A percentile compares a stretch with the other conserved stretches of the same genome.
Conservation (phyloP, 75 land plant species). For the Cryptomeria japonica region DNA sequence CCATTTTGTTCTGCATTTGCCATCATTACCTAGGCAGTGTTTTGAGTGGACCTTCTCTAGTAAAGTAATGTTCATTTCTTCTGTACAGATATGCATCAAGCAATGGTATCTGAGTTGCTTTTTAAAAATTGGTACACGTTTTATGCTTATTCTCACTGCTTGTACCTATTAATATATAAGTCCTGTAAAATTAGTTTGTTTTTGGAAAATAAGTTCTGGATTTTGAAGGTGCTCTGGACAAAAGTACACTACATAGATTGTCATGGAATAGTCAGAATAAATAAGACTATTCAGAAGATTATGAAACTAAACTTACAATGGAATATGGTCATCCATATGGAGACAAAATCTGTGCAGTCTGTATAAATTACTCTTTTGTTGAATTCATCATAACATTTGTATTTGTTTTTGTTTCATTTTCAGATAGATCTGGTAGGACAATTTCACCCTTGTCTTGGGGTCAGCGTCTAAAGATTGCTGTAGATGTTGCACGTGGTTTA, state of each 20-base stretch:
- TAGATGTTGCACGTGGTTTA: slow-evolving; percentile 91
- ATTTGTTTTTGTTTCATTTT: not conserved
- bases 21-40: not conserved
- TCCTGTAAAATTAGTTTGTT: not conserved
- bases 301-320: not conserved
- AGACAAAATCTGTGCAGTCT: not conserved
- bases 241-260: not conserved
- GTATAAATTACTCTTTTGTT: not conserved
- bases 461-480: slow-evolving; percentile 85
- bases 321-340: not conserved
- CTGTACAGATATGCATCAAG: not conserved
- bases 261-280: not conserved
- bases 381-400: not conserved
- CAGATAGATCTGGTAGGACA: slow-evolving; percentile 80
- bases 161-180: not conserved
- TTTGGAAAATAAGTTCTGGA: not conserved
- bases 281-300: not conserved
- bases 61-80: not conserved
- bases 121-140: not conserved
- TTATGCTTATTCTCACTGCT: not conserved
- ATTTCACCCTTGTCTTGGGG: slow-evolving; percentile 77
- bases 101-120: not conserved
- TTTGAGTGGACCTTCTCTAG: not conserved
- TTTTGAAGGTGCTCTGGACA: not conserved
- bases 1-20: not conserved